Base-by-base conservation (phyloP, 768 basidiomycete species). In the Tricholoma bakamatsutake region DNA sequence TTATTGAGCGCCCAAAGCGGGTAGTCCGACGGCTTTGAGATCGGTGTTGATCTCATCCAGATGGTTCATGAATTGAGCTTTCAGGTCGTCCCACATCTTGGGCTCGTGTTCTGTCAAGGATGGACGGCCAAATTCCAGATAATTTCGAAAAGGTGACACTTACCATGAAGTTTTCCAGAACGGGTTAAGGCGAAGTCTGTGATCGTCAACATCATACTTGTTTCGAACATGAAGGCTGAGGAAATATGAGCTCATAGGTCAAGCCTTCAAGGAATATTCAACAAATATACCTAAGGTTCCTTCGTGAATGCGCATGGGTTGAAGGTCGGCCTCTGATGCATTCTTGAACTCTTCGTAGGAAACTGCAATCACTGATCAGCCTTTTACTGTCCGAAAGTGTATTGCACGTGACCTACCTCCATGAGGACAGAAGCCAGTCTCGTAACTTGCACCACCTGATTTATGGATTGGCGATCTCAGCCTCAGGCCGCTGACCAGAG, bases 31-130 rank as follows among this genome's bases (percentile, higher is more conserved):
- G 27, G 70, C 69, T 54, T 74, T 72, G 54, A 81, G 65, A 52
- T 80, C 76, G 2, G 68, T 71, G 58, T 85, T 82, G 54, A 85
- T 73, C 57, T 82, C 68, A 31, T 79, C 78, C 30, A 84, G 62
- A 58, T 84, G 81, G 57, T 80, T 75, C 66, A 84, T 62, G 66
- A 87, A 85, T 50, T 82, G 73, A 4, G 71, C 78, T 61, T 75
- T 79, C 58, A 86, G 71, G 55, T 79, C 67, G 55, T 86, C 80
- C 83, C 83, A 87, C 82, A 85, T 85, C 68, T 75, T 77, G 15
- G 82, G 83, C 60, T 84, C 83, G 65, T 83, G 83, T 63, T 79
- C 82, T 83, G 37, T 12, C 9, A 45, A 39, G 12, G 39, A 30
- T 57, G 43, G 35, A 39, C 2, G 52, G 0, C 35, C 15, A 6